Evolutionary conservation across 225 moss, liverwort and hornwort species (phyloP).

Genomic region (Pleurozium schreberi): DNA sequence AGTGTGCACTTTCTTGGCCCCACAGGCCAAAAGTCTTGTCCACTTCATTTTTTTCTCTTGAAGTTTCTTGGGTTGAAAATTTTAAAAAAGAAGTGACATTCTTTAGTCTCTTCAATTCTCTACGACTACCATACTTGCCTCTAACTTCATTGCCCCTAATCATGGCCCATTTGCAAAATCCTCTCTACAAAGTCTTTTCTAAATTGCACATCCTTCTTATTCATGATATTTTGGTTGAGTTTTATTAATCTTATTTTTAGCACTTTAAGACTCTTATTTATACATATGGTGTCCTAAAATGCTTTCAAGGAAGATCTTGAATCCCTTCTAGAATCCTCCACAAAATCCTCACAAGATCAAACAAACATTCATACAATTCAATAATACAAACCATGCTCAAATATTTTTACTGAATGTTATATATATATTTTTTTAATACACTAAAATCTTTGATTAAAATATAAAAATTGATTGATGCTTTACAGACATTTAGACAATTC

Average conservation of each 20-base stretch:
- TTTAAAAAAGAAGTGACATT: neutral
- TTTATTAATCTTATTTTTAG: accelerated
- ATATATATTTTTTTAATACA: too few species aligned
- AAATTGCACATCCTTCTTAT: neutral
- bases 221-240: neutral
- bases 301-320: neutral
- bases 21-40: accelerated
- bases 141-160: accelerated
- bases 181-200: accelerated
- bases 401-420: too few species aligned
- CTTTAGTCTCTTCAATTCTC: too few species aligned
- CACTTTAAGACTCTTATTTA: neutral
- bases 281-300: neutral
- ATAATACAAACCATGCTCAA: neutral
- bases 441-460: neutral
- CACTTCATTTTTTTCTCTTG: neutral
- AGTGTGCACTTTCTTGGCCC: accelerated
- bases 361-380: neutral
- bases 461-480: too few species aligned
- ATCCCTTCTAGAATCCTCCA: accelerated
- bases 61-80: neutral
- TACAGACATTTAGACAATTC: neutral
- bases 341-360: accelerated
- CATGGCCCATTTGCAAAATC: neutral
- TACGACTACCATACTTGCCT: too few species aligned